Evolutionary conservation across 371 early-diverging fungal genomes (phyloP).

Genomic region (Umbelopsis sp.): DNA sequence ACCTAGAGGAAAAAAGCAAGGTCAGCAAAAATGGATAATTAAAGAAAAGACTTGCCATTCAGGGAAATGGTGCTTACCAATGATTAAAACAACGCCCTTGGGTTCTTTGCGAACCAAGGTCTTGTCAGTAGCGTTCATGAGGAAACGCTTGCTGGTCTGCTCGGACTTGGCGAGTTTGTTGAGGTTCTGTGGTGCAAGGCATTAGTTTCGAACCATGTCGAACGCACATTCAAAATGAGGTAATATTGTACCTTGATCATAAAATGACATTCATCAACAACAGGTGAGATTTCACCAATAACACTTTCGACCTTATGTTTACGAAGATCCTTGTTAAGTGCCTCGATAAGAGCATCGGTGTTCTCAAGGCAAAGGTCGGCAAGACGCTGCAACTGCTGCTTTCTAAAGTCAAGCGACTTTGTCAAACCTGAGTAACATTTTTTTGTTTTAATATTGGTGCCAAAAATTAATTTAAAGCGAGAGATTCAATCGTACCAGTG

Average conservation of each 20-base stretch:
- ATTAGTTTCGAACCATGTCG: no score
- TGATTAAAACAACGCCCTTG: conserved; percentile 73
- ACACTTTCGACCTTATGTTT: conserved; percentile 57
- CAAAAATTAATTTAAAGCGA: neutral
- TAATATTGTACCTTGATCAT: conserved; percentile 40
- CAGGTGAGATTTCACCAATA: conserved; percentile 62
- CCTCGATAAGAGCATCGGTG: conserved; percentile 58
- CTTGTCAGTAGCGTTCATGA: conserved; percentile 43
- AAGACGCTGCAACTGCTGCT: conserved; percentile 73
- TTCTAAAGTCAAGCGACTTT: conserved; percentile 64
- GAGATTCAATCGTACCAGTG: conserved; percentile 29
- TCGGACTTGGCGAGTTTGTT: conserved; percentile 35
- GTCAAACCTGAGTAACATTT: conserved; percentile 46
- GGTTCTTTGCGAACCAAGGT: conserved; percentile 65
- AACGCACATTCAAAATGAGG: no score
- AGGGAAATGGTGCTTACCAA: conserved; percentile 44
- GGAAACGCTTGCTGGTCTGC: conserved; percentile 36
- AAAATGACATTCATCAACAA: conserved; percentile 71
- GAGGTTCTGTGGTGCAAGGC: conserved; percentile 29
- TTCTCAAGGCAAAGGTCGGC: conserved; percentile 71
- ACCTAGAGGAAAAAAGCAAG: conserved; percentile 23
- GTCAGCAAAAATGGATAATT: neutral
- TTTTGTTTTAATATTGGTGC: neutral
- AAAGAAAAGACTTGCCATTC: neutral
- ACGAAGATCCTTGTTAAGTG: conserved; percentile 73